These are phyloP conservation scores for Clausena lansium DNA, from an alignment of 345 rosid species.

Conservation along the genomic window DNA sequence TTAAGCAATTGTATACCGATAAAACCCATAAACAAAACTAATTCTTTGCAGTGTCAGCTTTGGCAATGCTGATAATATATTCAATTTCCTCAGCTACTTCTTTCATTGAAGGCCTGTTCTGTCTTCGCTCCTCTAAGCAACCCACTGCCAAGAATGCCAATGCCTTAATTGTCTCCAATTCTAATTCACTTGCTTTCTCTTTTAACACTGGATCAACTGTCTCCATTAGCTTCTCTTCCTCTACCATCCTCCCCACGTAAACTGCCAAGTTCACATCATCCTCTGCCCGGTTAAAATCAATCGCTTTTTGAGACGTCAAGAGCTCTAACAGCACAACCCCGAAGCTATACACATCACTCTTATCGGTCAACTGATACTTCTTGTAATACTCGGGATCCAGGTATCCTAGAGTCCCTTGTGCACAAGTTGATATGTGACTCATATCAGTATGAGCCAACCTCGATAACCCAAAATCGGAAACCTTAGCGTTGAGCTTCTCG, in stretches of 20 bases:
- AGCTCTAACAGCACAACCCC: conserved; percentile 54
- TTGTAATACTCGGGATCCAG: conserved; percentile 48
- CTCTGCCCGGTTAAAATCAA: conserved; percentile 36
- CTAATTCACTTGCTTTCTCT: conserved; percentile 26
- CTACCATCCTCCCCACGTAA: conserved; percentile 35
- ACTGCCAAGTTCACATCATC: conserved; percentile 51
- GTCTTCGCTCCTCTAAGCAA: conserved; percentile 61
- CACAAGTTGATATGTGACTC: conserved; percentile 52
- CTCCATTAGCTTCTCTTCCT: conserved; percentile 40
- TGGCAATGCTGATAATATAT: conserved; percentile 34
- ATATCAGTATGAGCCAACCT: conserved; percentile 39
- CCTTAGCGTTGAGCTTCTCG: conserved; percentile 40
- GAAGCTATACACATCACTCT: conserved; percentile 55
- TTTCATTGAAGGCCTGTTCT: conserved; percentile 66
- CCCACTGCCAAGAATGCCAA: conserved; percentile 38
- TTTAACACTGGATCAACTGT: conserved; percentile 33
- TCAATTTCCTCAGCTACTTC: conserved; percentile 55
- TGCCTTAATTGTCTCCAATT: conserved; percentile 54
- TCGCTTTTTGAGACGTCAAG: conserved; percentile 43
- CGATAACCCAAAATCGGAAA: conserved; percentile 54
- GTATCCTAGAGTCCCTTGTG: conserved; percentile 55
- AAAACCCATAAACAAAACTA: neutral
- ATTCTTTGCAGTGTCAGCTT: conserved; percentile 4
- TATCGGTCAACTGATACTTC: conserved; percentile 48
- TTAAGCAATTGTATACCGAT: too few species aligned